Evolutionary conservation across 768 basidiomycete species (phyloP).

Genomic region (Neoboletus magnificus): DNA sequence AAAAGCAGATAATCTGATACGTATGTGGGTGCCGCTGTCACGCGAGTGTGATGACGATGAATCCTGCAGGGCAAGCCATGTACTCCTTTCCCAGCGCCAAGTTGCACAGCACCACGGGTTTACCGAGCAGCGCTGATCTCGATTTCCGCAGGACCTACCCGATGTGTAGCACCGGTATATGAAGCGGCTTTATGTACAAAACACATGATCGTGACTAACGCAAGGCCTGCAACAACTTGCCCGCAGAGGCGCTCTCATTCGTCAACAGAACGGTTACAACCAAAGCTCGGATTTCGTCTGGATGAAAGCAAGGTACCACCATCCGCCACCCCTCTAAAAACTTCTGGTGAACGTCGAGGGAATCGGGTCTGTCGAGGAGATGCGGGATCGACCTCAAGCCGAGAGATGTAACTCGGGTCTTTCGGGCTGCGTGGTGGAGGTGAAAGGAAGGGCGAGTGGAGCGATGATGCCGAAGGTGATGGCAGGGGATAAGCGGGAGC

Average conservation of each 20-base stretch:
- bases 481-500: constrained; percentile 19
- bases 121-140: background rate
- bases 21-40: background rate
- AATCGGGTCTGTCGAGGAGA: constrained; percentile 37
- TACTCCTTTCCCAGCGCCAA: background rate
- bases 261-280: constrained; percentile 3
- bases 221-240: background rate
- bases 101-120: background rate
- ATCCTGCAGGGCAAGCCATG: background rate
- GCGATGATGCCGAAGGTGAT: constrained; percentile 27
- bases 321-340: constrained; percentile 2
- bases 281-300: constrained; percentile 14
- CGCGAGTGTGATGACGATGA: background rate
- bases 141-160: background rate
- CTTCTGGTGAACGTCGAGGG: constrained; percentile 34
- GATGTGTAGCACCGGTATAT: background rate
- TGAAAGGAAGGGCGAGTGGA: constrained; percentile 20
- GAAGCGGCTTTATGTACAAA: constrained; percentile 1
- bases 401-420: constrained; percentile 19
- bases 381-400: constrained; percentile 32
- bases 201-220: background rate
- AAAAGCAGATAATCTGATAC: background rate
- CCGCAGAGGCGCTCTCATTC: constrained; percentile 7
- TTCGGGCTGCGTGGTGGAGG: constrained; percentile 28
- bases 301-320: constrained; percentile 23